A percentile compares a stretch with the other conserved stretches of the same genome.
Evolutionary conservation across 1,284 basidiomycete genomes (phyloP).

Genomic region (Cryptococcus floricola): DNA sequence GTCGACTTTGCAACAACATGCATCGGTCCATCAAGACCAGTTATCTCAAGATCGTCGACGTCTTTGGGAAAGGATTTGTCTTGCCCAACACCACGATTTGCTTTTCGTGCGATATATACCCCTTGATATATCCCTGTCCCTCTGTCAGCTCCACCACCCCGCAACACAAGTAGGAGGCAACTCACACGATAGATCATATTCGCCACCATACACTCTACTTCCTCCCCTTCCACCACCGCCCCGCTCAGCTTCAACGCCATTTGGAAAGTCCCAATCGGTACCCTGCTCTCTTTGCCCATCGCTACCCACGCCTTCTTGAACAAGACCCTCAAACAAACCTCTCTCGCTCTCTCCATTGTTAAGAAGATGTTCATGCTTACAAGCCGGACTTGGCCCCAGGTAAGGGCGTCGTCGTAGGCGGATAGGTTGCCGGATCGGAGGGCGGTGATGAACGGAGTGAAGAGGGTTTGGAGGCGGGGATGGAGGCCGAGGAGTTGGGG

Average conservation of each 20-base stretch:
- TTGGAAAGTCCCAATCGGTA: slow-evolving; percentile 74
- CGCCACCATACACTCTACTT: slow-evolving; percentile 89
- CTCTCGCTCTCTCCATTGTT: slow-evolving; percentile 79
- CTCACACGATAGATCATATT: slow-evolving; percentile 81
- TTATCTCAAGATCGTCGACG: slow-evolving; percentile 33
- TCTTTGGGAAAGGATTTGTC: slow-evolving; percentile 71
- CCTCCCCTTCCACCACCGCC: slow-evolving; percentile 57
- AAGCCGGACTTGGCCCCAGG: slow-evolving; percentile 62
- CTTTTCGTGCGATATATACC: slow-evolving; percentile 93
- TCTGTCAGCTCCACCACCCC: not conserved
- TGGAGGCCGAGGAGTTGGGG: slow-evolving; percentile 63
- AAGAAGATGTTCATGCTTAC: slow-evolving; percentile 80
- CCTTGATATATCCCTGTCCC: slow-evolving; percentile 72
- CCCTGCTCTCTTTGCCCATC: slow-evolving; percentile 64
- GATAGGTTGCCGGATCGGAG: slow-evolving; percentile 72
- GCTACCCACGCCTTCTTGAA: slow-evolving; percentile 86
- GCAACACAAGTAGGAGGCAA: not conserved
- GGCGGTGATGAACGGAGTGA: slow-evolving; percentile 72
- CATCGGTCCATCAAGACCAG: not conserved
- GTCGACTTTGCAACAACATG: too few relatives aligned
- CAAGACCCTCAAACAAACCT: slow-evolving; percentile 76
- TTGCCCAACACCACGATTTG: slow-evolving; percentile 85
- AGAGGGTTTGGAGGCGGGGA: slow-evolving; percentile 68
- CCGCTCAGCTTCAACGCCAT: slow-evolving; percentile 65
- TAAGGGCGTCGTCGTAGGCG: slow-evolving; percentile 74